Base-by-base conservation (phyloP, 257 asterid species). In the Fraxinus quadrangulata region DNA sequence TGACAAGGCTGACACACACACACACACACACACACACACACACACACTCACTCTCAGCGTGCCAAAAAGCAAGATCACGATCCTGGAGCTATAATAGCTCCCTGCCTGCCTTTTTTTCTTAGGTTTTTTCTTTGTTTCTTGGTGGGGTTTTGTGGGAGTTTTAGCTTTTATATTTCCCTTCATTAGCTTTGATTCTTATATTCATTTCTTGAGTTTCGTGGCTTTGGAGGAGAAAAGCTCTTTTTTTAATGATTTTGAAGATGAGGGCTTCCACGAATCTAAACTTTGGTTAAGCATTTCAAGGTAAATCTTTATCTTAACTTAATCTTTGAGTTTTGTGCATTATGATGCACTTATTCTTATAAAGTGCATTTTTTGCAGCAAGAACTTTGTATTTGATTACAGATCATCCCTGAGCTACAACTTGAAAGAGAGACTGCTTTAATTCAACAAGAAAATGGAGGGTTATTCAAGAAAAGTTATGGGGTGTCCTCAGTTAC, bases 401-500 rank as follows among this genome's bases (percentile, higher is more conserved):
- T 30, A 72, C 31, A 23, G 28, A 72, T 54, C 80, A 72, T 54
- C 80, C n/a, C 49, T 42, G 12, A 42, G 49, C 16, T 49, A 47
- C 19, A 79, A 65, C 74, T 65, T 31, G 11, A 33, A 71, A 77
- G 70, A 17, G 49, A 11, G 49, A 42, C 4, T 42, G 16, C 49
- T 42, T 42, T 2, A 11, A 42, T 42, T 42, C 49, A 12, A 11
- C 49, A 40, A 42, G 3, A 42, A 42, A 70, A 92, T 92, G 99
- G 94, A 88, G 78, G 87, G 89, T 7, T 91, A 87, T 82, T 69
- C 86, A 70, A 80, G 86, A 79, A 86, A 83, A 61, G 91, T 83
- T 1, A 89, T 79, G 4, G 80, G 86, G 30, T 85, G 91, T 85
- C 94, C 90, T 3, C 83, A 85, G 79, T 31, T 93, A 69, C 88